Conservation (phyloP, 208 protist genomes). For the Tritrichomonas foetus region DNA sequence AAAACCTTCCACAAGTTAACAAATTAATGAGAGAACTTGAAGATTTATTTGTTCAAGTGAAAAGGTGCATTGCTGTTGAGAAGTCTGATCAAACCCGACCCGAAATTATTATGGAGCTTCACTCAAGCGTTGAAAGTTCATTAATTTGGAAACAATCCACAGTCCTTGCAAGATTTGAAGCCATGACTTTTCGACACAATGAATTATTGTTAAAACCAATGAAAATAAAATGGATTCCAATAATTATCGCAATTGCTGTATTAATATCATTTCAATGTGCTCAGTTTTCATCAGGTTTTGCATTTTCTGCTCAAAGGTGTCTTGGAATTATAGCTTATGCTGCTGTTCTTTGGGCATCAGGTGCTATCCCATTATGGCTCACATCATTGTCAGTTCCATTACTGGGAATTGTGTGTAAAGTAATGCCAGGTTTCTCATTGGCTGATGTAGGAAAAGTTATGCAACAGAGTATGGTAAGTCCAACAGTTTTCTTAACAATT, state of each 20-base stretch:
- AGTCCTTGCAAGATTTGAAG: neutral
- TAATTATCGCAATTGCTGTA: neutral
- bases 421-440: neutral
- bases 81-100: neutral
- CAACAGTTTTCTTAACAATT: conserved; percentile 32
- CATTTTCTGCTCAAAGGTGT: neutral
- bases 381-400: neutral
- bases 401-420: neutral
- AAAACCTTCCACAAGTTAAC: neutral
- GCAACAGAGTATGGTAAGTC: neutral
- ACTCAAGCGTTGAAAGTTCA: neutral
- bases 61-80: neutral
- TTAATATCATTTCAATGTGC: neutral
- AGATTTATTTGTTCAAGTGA: neutral
- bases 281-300: neutral
- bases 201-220: neutral
- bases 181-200: neutral
- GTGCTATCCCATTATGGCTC: neutral
- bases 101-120: conserved; percentile 9
- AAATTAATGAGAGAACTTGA: neutral
- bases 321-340: neutral
- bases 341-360: neutral
- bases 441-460: neutral
- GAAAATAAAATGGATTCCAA: neutral
- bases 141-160: conserved; percentile 14